These are phyloP conservation scores for Ophiognomonia clavigignenti-juglandacearum DNA, from an alignment of 2,329 filamentous ascomycete genomes.

Conservation along the genomic window DNA sequence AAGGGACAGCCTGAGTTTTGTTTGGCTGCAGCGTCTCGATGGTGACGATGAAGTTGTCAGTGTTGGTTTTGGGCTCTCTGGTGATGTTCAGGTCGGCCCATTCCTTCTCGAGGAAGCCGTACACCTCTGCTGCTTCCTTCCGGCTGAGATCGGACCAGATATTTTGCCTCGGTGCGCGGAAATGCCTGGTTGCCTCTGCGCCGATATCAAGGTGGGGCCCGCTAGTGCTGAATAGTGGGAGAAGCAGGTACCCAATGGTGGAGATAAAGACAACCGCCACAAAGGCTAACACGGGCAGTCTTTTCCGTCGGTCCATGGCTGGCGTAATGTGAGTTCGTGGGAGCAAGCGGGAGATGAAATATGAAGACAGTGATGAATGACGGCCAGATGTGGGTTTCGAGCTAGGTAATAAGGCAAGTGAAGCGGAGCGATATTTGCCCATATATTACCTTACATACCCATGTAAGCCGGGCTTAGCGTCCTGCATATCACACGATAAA, in stretches of 20 bases:
- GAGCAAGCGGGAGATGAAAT: too few species aligned
- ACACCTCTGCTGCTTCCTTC: conserved; percentile 37
- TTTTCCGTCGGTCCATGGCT: conserved; percentile 8
- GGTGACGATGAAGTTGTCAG: conserved; percentile 41
- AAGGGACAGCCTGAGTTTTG: conserved; percentile 41
- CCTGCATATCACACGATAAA: background rate
- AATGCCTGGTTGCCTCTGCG: background rate
- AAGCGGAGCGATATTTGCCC: too few species aligned
- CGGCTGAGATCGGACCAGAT: conserved; percentile 36
- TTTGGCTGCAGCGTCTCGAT: conserved; percentile 44
- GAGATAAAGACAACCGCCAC: background rate
- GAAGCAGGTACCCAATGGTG: background rate
- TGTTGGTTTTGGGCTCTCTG: conserved; percentile 28
- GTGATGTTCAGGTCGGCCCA: conserved; percentile 41
- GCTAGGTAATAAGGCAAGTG: too few species aligned
- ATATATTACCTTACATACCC: too few species aligned
- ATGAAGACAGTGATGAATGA: too few species aligned
- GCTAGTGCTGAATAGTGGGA: background rate
- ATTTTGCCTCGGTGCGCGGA: conserved; percentile 34
- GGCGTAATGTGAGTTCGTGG: too few species aligned
- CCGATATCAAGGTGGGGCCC: background rate
- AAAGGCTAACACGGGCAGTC: background rate
- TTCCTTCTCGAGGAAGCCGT: conserved; percentile 34
- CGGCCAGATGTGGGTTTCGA: too few species aligned
- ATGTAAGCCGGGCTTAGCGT: too few species aligned